Evolutionary conservation across 2,329 filamentous ascomycete species (phyloP), one percentile per base, ranked within the genome.

Genomic region (Shiraia bambusicola): DNA sequence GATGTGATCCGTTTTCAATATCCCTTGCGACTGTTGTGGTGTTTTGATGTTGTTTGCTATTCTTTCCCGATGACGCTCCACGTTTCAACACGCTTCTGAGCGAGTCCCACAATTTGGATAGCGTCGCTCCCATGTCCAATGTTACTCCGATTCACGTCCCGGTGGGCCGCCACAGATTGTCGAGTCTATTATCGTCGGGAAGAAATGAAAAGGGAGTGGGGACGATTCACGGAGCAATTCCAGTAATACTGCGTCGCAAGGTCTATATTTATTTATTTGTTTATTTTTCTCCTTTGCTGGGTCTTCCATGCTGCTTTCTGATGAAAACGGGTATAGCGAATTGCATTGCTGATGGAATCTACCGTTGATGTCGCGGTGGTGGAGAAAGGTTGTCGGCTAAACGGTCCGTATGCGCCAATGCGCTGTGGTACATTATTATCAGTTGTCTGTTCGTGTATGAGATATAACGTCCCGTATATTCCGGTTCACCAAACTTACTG

Each of bases 21-120:
- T 37, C 42, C 26, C 51, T 55, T 28, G 43, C 46, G 35, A 30
- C 28, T 37, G 49, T 51, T 37, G 27, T 35, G 38, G 35, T 33
- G 45, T 49, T 42, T 27, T 43, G 42, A 42, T 40, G 48, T 46
- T 45, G 37, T 13, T 44, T 36, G 49, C 41, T 42, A 37, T 33
- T 34, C 38, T 40, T 47, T 34, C 44, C 44, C 34, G 44, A 39
- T 13, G 38, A n/a, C 17, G 45, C 42, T 11, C 49, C 47, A 35
- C 53, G 52, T n/a, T 40, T 48, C 46, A 43, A 54, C 17, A 49
- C 50, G 42, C 45, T 37, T 43, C 39, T 59, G 30, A 58, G 50
- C 19, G 49, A 43, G 56, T 47, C 52, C 61, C 59, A 65, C 64
- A 65, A 56, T 56, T 64, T 65, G 49, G 60, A 64, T 55, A 66